Evolutionary conservation across 768 basidiomycete genomes (phyloP), one percentile per base, ranked within the genome.

Genomic region (Clitopilus hobsonii): DNA sequence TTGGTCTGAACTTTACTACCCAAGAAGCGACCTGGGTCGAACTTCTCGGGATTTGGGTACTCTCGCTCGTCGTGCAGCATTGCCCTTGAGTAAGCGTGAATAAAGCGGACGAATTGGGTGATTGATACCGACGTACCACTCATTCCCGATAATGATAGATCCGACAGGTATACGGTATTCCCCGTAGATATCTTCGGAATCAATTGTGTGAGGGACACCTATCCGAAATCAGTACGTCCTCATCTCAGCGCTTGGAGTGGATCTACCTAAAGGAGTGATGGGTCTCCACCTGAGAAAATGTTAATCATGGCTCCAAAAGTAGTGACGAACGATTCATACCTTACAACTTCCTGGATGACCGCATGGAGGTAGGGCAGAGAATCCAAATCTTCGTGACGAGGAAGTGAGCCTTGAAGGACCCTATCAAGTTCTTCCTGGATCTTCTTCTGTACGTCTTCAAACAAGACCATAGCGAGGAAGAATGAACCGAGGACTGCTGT

Each of bases 341-440:
- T 51, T 16, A 63, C 24, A 2, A 54, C 55, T 52, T 63, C 61
- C 26, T 59, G 60, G 1, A 61, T 16, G 2, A 64, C 5, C 30
- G 57, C 59, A 54, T 64, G 56, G 14, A 69, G 28, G 52, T 50
- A 50, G 7, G 49, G 49, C 11, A 50, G 49, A 50, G 49, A 50
- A 18, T 27, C 26, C 10, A 60, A 56, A 59, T 74, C 72, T 3
- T 61, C 59, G 18, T 72, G 69, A 1, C 60, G 63, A 1, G 78
- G 79, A 11, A 79, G 62, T 1, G 75, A 63, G 7, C 60, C 66
- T 1, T 52, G 23, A 10, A 71, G 73, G 16, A 78, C 60, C 0
- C 54, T 47, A 55, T 79, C 77, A 14, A 81, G 66, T 61, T 80
- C 77, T 0, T 64, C 63, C 53, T 76, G 78, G 0, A 74, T 76